These are phyloP conservation scores for Calonectria montana DNA, from an alignment of 2,329 filamentous ascomycete genomes.

Conservation along the genomic window DNA sequence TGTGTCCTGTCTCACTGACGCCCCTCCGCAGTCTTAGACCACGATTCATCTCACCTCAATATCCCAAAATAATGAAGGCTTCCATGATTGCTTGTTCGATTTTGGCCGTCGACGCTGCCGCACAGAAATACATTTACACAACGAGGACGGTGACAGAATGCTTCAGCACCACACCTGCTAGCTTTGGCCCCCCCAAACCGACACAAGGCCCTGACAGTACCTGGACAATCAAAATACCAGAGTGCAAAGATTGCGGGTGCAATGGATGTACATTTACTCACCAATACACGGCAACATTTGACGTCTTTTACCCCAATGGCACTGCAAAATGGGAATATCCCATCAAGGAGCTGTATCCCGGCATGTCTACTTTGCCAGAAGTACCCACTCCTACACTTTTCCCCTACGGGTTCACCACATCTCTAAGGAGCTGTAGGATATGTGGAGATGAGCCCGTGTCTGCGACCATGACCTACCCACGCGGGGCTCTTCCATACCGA, in stretches of 20 bases:
- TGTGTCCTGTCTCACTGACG: constrained; percentile 30
- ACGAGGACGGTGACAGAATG: constrained; percentile 40
- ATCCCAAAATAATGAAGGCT: constrained; percentile 33
- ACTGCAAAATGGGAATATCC: constrained; percentile 32
- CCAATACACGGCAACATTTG: constrained; percentile 38
- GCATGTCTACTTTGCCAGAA: constrained; percentile 38
- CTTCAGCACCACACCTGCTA: constrained; percentile 37
- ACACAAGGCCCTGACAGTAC: constrained; percentile 36
- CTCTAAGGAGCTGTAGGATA: constrained; percentile 30
- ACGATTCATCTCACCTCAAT: not conserved
- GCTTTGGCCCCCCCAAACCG: constrained; percentile 36
- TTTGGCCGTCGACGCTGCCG: constrained; percentile 25
- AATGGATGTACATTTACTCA: constrained; percentile 37
- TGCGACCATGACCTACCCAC: constrained; percentile 42
- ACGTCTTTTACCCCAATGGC: constrained; percentile 36
- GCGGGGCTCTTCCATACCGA: constrained; percentile 35
- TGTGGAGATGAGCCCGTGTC: constrained; percentile 37
- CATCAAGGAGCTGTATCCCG: constrained; percentile 41
- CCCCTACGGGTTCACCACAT: constrained; percentile 39
- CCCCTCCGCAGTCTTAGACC: constrained; percentile 18
- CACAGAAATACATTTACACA: constrained; percentile 41
- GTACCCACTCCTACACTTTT: constrained; percentile 30
- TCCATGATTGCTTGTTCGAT: constrained; percentile 19
- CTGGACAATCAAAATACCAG: constrained; percentile 39
- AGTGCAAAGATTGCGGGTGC: constrained; percentile 39